A percentile compares a stretch with the other conserved stretches of the same genome.
Evolutionary conservation across 306 rosid species (phyloP).

Genomic region (Rosa lucieae): DNA sequence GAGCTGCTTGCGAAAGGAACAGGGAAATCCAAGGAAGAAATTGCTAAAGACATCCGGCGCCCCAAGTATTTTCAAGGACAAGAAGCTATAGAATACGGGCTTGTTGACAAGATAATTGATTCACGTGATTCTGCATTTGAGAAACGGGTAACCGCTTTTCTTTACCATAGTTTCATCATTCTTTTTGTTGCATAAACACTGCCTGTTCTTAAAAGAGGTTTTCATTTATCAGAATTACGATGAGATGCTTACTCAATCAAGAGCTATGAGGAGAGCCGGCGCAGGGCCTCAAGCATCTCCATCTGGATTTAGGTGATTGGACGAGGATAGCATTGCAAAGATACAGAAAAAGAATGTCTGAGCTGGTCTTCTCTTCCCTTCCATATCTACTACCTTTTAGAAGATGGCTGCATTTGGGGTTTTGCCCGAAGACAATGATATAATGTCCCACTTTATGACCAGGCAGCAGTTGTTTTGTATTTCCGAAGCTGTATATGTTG

Average conservation of each 20-base stretch:
- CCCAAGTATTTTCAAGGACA: constrained; percentile 63
- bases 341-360: background rate
- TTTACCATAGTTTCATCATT: constrained; percentile 5
- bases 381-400: constrained; percentile 23
- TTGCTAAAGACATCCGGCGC: constrained; percentile 65
- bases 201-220: constrained; percentile 1
- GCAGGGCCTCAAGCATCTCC: constrained; percentile 73
- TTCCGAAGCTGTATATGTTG: constrained; percentile 12
- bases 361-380: constrained; percentile 20
- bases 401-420: constrained; percentile 5
- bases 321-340: background rate
- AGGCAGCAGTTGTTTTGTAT: background rate
- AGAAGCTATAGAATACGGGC: constrained; percentile 79
- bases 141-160: constrained; percentile 54
- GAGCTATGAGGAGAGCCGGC: constrained; percentile 56
- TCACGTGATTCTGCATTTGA: constrained; percentile 48
- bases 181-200: constrained; percentile 11
- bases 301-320: constrained; percentile 64
- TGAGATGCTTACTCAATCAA: constrained; percentile 70
- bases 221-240: constrained; percentile 61
- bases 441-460: background rate
- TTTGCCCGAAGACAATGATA: background rate
- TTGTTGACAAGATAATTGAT: constrained; percentile 73
- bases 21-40: constrained; percentile 81
- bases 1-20: constrained; percentile 72